Conservation (phyloP, 805 yeast species). For the Pichia exigua region DNA sequence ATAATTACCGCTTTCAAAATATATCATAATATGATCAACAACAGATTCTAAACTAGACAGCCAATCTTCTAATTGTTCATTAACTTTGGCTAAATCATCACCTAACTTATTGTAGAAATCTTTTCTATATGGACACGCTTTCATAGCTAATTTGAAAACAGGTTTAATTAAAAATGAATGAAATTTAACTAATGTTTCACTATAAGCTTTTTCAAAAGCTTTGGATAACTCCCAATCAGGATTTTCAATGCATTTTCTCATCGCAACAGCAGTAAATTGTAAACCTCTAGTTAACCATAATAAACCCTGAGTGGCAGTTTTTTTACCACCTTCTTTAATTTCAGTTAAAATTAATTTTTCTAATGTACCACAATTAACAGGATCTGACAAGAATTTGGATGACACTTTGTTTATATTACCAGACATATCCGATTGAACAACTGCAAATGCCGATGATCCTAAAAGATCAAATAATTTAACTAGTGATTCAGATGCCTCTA, state of each 20-base stretch:
- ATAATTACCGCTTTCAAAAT: slow-evolving; percentile 72
- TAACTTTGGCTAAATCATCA: slow-evolving; percentile 59
- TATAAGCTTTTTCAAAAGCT: slow-evolving; percentile 80
- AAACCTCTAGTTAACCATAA: slow-evolving; percentile 83
- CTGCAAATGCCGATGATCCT: slow-evolving; percentile 78
- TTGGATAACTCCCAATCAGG: slow-evolving; percentile 59
- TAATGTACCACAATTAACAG: slow-evolving; percentile 55
- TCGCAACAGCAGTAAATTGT: slow-evolving; percentile 84
- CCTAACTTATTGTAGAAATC: slow-evolving; percentile 82
- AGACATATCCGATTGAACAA: slow-evolving; percentile 80
- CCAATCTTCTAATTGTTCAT: slow-evolving; percentile 63
- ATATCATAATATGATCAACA: slow-evolving; percentile 64
- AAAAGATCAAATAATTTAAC: slow-evolving; percentile 76
- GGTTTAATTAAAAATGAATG: slow-evolving; percentile 81
- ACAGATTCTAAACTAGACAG: slow-evolving; percentile 66
- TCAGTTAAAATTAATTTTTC: slow-evolving; percentile 74
- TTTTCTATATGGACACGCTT: slow-evolving; percentile 86
- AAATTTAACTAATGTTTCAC: slow-evolving; percentile 70
- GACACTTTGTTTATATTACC: slow-evolving; percentile 79
- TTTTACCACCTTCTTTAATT: slow-evolving; percentile 49
- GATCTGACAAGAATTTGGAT: slow-evolving; percentile 55
- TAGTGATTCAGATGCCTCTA: slow-evolving; percentile 77
- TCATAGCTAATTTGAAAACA: slow-evolving; percentile 88
- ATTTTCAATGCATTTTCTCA: slow-evolving; percentile 67
- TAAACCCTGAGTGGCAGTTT: slow-evolving; percentile 84